phyloP scores from a whole-genome alignment of 805 yeast genomes.

The Zygoascus ofunaensis region DNA sequence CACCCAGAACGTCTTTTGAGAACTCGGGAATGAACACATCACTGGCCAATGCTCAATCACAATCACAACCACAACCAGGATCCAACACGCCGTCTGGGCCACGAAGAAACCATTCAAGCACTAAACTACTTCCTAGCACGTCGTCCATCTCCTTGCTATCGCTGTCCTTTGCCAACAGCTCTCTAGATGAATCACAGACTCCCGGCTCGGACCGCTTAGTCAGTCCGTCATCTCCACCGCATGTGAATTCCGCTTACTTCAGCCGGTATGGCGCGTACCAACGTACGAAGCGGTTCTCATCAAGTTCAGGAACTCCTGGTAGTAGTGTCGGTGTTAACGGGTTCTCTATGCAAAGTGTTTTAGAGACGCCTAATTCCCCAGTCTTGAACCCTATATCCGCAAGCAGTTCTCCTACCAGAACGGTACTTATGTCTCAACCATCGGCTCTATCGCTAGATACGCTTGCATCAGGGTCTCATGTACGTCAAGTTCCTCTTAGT shows the following conservation, averaged over 20 bases:
- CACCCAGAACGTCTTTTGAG: not conserved
- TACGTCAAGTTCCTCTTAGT: not conserved
- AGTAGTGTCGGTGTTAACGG: not conserved
- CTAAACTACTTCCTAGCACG: slow-evolving; percentile 14
- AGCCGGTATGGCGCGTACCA: slow-evolving; percentile 5
- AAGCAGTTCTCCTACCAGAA: slow-evolving; percentile 11
- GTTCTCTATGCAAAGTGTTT: not conserved
- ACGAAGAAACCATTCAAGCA: not conserved
- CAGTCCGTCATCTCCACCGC: slow-evolving; percentile 6
- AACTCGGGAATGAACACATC: not conserved
- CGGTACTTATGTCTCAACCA: slow-evolving; percentile 9
- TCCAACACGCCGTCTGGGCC: not conserved
- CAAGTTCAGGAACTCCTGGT: not conserved
- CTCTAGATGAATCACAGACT: slow-evolving; percentile 1
- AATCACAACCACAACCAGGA: too few species aligned
- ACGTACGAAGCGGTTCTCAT: not conserved
- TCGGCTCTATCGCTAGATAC: not conserved
- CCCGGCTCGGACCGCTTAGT: slow-evolving; percentile 3
- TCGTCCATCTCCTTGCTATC: slow-evolving; percentile 16
- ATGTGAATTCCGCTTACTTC: slow-evolving; percentile 4
- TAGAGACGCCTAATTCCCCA: slow-evolving; percentile 12
- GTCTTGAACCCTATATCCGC: slow-evolving; percentile 9
- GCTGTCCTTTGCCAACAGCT: slow-evolving; percentile 11
- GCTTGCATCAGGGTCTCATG: slow-evolving; percentile 1
- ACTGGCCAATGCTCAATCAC: too few species aligned